Percentiles rank a stretch among this genome's conserved stretches.
These are phyloP conservation scores for Penicillium crystallinum DNA, from an alignment of 495 filamentous ascomycete genomes.

Conservation along the genomic window DNA sequence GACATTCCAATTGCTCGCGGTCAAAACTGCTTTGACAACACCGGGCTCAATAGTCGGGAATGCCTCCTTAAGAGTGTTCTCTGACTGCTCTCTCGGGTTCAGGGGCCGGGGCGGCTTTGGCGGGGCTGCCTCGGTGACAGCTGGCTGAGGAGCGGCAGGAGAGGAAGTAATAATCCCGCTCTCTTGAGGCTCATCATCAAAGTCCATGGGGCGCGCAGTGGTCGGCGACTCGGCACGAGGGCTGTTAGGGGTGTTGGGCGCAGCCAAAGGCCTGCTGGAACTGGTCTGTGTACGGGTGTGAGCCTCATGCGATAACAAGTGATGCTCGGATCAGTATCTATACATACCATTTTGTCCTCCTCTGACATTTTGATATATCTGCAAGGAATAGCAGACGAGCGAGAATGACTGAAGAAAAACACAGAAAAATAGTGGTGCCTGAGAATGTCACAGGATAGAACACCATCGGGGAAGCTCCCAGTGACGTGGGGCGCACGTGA, in stretches of 20 bases:
- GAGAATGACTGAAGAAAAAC: background rate
- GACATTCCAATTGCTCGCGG: constrained; percentile 78
- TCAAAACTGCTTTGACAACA: constrained; percentile 84
- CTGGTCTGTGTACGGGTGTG: constrained; percentile 25
- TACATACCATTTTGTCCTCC: constrained; percentile 37
- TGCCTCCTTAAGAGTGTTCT: constrained; percentile 86
- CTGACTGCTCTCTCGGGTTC: constrained; percentile 74
- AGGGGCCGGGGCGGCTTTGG: constrained; percentile 85
- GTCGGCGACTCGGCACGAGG: constrained; percentile 72
- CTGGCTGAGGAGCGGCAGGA: constrained; percentile 32
- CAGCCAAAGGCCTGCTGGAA: constrained; percentile 30
- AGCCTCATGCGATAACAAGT: constrained; percentile 14
- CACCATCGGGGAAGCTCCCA: constrained; percentile 31
- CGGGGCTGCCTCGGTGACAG: constrained; percentile 42
- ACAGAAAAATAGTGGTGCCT: constrained; percentile 19
- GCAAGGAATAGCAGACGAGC: background rate
- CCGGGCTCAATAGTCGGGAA: constrained; percentile 78
- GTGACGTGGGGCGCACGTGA: constrained; percentile 41
- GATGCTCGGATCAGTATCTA: background rate
- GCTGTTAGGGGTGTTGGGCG: constrained; percentile 21
- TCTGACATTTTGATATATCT: constrained; percentile 31
- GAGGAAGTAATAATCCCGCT: constrained; percentile 38
- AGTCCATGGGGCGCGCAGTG: constrained; percentile 74
- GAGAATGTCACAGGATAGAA: constrained; percentile 18
- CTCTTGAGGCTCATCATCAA: constrained; percentile 81